Percentiles rank a stretch among this genome's conserved stretches.
These are phyloP conservation scores for Dothistroma septosporum DNA, from an alignment of 2,329 filamentous ascomycete genomes.

Conservation along the genomic window DNA sequence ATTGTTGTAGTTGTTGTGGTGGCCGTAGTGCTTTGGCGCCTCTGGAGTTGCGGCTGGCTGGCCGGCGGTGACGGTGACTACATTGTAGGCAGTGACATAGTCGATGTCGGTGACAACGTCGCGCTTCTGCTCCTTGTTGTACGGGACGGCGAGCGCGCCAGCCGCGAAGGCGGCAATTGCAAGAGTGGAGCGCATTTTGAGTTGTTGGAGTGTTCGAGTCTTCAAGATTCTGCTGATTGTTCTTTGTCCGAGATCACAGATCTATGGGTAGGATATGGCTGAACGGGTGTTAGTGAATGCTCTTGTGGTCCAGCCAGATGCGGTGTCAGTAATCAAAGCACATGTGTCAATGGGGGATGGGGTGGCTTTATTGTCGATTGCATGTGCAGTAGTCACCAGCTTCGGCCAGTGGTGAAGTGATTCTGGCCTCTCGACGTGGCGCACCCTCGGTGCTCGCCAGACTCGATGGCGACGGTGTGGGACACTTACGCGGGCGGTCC, in stretches of 20 bases:
- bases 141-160: constrained; percentile 35
- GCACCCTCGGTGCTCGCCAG: neutral
- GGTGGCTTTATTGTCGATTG: neutral
- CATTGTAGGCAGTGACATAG: constrained; percentile 32
- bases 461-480: constrained; percentile 3
- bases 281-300: constrained; percentile 3
- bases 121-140: constrained; percentile 29
- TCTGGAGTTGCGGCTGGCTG: constrained; percentile 14
- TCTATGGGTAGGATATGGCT: neutral
- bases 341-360: neutral
- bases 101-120: constrained; percentile 30
- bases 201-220: constrained; percentile 10
- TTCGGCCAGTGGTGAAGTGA: neutral
- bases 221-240: constrained; percentile 17
- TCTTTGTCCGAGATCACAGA: constrained; percentile 2
- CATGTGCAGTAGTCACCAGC: neutral
- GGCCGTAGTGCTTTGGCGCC: constrained; percentile 20
- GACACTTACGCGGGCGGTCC: constrained; percentile 10
- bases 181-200: constrained; percentile 37
- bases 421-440: neutral
- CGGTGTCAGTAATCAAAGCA: neutral
- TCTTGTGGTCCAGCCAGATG: neutral
- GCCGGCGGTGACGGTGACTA: constrained; percentile 35
- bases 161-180: constrained; percentile 36
- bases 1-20: constrained; percentile 17